phyloP scores from a whole-genome alignment of 2,329 filamentous ascomycete genomes.

The Fusarium lyarnte region DNA sequence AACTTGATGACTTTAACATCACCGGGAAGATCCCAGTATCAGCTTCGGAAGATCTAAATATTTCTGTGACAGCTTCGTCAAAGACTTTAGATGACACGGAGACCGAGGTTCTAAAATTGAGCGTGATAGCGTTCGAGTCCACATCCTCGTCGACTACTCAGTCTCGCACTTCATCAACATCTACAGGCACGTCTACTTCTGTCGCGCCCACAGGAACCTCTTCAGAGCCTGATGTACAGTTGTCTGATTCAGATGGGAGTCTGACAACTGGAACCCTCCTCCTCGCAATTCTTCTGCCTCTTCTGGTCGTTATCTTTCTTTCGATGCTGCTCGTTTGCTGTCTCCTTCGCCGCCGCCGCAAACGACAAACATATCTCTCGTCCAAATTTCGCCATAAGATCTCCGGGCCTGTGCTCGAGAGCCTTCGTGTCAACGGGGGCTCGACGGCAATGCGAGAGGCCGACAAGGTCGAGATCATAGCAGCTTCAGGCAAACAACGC shows the following conservation, averaged over 20 bases:
- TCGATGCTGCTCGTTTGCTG: constrained; percentile 49
- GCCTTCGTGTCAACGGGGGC: constrained; percentile 43
- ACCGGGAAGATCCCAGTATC: constrained; percentile 53
- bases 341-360: constrained; percentile 46
- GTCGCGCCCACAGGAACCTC: constrained; percentile 31
- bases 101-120: constrained; percentile 51
- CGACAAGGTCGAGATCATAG: constrained; percentile 23
- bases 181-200: constrained; percentile 37
- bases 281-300: constrained; percentile 56
- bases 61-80: constrained; percentile 48
- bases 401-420: constrained; percentile 45
- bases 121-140: constrained; percentile 45
- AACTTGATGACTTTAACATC: constrained; percentile 51
- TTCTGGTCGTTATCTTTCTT: constrained; percentile 49
- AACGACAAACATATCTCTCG: constrained; percentile 42
- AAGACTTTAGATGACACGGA: constrained; percentile 49
- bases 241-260: constrained; percentile 30
- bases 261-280: constrained; percentile 50
- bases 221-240: constrained; percentile 18
- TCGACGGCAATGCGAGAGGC: constrained; percentile 37
- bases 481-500: constrained; percentile 8
- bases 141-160: constrained; percentile 29
- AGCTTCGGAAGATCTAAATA: constrained; percentile 45
- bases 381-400: constrained; percentile 47
- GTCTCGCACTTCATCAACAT: constrained; percentile 20